Evolutionary conservation across 176 grass and related monocot genomes (phyloP), one percentile per base, ranked within the genome.

Genomic region (Echinochloa phyllopogon): DNA sequence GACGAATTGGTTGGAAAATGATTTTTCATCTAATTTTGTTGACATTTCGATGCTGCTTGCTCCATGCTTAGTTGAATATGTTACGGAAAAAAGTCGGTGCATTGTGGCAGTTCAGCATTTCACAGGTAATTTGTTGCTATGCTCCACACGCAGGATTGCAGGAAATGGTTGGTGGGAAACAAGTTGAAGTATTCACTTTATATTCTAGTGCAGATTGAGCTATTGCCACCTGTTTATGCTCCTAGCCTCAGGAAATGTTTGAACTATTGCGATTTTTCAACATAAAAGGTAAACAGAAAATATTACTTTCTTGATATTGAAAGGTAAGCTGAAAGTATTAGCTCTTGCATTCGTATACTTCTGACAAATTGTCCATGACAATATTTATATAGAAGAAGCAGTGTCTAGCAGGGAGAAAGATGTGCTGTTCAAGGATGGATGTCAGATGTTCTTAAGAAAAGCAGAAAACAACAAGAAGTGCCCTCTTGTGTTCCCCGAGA

Each of bases 91-190:
- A 74, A 38, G 84, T 90, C 33, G 79, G 84, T 90, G 84, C 61
- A 21, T 3, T 6, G 52, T 52, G 65, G 69, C 79, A 66, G 55
- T 65, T 78, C 15, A 86, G 55, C 78, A 29, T 78, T 83, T 82
- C 48, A 65, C 49, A 72, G 40, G 66, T 69, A 72, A 33, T 50
- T 84, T 80, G 84, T 83, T 79, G 74, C 80, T 79, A 53, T 84
- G 69, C 74, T 80, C 80, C 84, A 83, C 83, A 13, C 24, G 48
- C 70, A 57, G 53, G 53, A n/a, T 57, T 57, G 65, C 65, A 74
- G 66, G 80, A 60, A 86, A 76, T 21, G 17, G 80, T 80, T 75
- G 84, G 84, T 87, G 80, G 27, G 72, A 24, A 70, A 68, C 39
- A 69, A 87, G 60, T 78, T 23, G 37, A 44, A 14, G 43, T 44